Base-by-base conservation (phyloP, 805 yeast species). In the Wickerhamiella dianesei region DNA sequence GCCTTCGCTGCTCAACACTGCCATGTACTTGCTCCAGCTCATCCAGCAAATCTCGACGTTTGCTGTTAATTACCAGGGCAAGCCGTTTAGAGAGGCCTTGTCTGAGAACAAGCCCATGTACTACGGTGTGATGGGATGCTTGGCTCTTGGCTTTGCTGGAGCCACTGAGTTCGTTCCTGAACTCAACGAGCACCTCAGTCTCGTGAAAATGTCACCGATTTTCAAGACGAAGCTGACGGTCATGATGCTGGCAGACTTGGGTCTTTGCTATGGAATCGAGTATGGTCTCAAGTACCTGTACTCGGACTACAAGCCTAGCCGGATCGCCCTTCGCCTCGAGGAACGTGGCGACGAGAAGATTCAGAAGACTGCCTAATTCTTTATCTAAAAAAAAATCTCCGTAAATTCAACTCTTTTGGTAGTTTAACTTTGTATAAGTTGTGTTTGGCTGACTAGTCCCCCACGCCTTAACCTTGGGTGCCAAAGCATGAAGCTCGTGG, bases 1-100 rank as follows among this genome's bases (percentile, higher is more conserved):
- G 46, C 98, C 98, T 41, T 86, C 96, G 3, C 72, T 92, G 61
- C 75, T 92, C 63, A 92, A 92, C 69, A 89, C 97, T 37, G 96
- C 96, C 59, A 88, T 92, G 72, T 92, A 88, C 68, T 73, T 92
- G 63, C 75, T 92, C 48, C 96, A 88, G 65, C 74, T 92, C 59
- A 89, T 95, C 17, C 97, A 92, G 70, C 96, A 92, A 66, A 94
- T 92, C 45, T 85, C 96, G 14, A 92, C 98, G 0, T 92, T 88
- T 71, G 96, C 96, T 18, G 96, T 92, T 49, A 92, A 92, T 68
- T 92, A 92, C 66, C 95, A 86, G 69, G 98, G 98, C 47, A 79
- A 82, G 56, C 98, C 98, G 47, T 92, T 92, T 71, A 81, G 94
- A 64, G 95, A 92, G 68, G 77, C 85, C 48, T 82, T 92, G 57